A percentile compares a stretch with the other conserved stretches of the same genome.
phyloP scores from a whole-genome alignment of 2,329 filamentous ascomycete species.

The Hymenoscyphus fraxineus region DNA sequence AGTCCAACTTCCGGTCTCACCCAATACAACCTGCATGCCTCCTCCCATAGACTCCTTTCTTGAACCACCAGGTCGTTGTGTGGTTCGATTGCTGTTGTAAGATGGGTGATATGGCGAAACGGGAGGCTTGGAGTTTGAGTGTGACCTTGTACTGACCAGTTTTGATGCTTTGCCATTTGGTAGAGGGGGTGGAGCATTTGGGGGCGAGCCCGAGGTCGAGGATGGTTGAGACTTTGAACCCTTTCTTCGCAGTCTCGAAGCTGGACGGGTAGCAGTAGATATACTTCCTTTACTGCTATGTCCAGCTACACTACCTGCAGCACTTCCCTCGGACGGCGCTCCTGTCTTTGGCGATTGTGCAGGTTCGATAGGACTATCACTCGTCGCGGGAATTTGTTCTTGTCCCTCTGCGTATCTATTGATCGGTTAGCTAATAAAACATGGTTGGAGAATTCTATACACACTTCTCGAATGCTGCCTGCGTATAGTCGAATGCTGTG shows the following conservation, averaged over 20 bases:
- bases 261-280: conserved; percentile 18
- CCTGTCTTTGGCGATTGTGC: conserved; percentile 9
- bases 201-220: conserved; percentile 29
- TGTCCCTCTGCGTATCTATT: conserved; percentile 35
- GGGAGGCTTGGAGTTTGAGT: conserved; percentile 14
- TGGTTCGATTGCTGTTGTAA: conserved; percentile 21
- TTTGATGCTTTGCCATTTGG: conserved; percentile 18
- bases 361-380: conserved; percentile 13
- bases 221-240: conserved; percentile 29
- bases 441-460: conserved; percentile 40
- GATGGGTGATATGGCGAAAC: conserved; percentile 32
- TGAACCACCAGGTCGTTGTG: conserved; percentile 24
- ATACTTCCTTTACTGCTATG: conserved; percentile 13
- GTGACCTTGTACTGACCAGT: neutral
- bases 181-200: conserved; percentile 24
- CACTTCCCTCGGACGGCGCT: neutral
- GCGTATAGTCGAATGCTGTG: conserved; percentile 90
- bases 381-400: conserved; percentile 23
- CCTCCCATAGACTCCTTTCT: conserved; percentile 44
- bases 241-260: conserved; percentile 21
- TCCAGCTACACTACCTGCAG: neutral
- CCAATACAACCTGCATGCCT: conserved; percentile 86
- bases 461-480: conserved; percentile 68
- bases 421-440: conserved; percentile 7
- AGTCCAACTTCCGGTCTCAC: conserved; percentile 86